Evolutionary conservation across 345 rosid genomes (phyloP), one percentile per base, ranked within the genome.

Genomic region (Gossypium mustelinum): DNA sequence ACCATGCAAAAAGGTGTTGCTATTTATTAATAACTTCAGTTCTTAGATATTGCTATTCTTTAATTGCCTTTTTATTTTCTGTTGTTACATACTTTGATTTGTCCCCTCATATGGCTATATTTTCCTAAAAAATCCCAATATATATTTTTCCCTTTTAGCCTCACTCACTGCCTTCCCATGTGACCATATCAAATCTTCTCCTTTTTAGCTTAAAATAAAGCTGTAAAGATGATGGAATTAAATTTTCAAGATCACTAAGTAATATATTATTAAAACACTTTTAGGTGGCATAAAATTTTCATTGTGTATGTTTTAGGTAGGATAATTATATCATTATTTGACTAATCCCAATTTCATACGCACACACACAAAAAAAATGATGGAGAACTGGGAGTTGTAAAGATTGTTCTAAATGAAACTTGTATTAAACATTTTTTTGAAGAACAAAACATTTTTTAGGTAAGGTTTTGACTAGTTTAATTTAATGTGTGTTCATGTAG

Each of bases 41-140:
- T 66, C 7, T 44, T 17, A 44, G 54, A 66, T 5, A 44, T 44
- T 44, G 52, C 54, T 11, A 6, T 66, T 29, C n/a, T 39, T 34
- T 63, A 50, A 12, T 50, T 50, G 6, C 0, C 1, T 12, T 50
- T 13, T 3, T 34, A 34, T 34, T 34, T 34, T 34, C 39, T 4
- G 39, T 34, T 34, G 39, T 4, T 34, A 4, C 39, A 34, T 3
- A 3, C 16, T 17, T 5, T 34, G 41, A 34, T 34, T 34, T 34
- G 41, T 34, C 39, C 1, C 11, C 4, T 7, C 12, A 20, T 45
- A 89, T 91, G 80, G 1, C 3, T 13, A 50, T 50, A 50, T 13
- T 50, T 50, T 50, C 54, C 54, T 3, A 50, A 13, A 8, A 29
- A 50, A 50, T 50, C 54, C 17, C 16, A 50, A 4, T 50, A 12